These are phyloP conservation scores for Myxozyma udenii DNA, from an alignment of 805 yeast species.

Conservation along the genomic window DNA sequence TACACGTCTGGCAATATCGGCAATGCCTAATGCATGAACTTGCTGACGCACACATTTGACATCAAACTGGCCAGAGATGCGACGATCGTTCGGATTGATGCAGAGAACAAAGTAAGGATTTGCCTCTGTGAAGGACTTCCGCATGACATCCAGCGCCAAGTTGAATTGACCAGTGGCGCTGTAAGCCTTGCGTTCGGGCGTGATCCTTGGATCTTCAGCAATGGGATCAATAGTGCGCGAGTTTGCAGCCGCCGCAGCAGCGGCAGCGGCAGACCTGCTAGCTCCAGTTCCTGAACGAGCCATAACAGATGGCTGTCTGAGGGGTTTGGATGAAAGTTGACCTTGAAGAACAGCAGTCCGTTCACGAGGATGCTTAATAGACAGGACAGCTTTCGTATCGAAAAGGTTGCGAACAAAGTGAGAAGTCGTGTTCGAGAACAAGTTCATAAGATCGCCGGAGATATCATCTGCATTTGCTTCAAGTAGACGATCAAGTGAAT, in stretches of 20 bases:
- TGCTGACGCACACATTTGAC: constrained; percentile 46
- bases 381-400: constrained; percentile 39
- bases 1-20: constrained; percentile 43
- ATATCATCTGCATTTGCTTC: constrained; percentile 53
- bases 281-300: not conserved
- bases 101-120: constrained; percentile 44
- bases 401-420: constrained; percentile 40
- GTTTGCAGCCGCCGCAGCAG: not conserved
- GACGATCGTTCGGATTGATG: constrained; percentile 44
- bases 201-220: not conserved
- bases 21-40: constrained; percentile 42
- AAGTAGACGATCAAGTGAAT: constrained; percentile 50
- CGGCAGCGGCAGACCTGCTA: not conserved
- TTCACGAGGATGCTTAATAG: constrained; percentile 36
- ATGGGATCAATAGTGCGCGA: not conserved
- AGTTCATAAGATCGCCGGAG: constrained; percentile 42
- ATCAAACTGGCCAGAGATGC: constrained; percentile 40
- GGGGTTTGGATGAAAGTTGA: constrained; percentile 42
- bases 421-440: constrained; percentile 42
- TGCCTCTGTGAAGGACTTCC: constrained; percentile 41
- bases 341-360: constrained; percentile 40
- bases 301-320: constrained; percentile 41
- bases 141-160: constrained; percentile 38
- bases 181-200: constrained; percentile 16
- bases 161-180: constrained; percentile 39